These are phyloP conservation scores for Helotiales sp. DNA, from an alignment of 2,329 filamentous ascomycete species.

Conservation along the genomic window DNA sequence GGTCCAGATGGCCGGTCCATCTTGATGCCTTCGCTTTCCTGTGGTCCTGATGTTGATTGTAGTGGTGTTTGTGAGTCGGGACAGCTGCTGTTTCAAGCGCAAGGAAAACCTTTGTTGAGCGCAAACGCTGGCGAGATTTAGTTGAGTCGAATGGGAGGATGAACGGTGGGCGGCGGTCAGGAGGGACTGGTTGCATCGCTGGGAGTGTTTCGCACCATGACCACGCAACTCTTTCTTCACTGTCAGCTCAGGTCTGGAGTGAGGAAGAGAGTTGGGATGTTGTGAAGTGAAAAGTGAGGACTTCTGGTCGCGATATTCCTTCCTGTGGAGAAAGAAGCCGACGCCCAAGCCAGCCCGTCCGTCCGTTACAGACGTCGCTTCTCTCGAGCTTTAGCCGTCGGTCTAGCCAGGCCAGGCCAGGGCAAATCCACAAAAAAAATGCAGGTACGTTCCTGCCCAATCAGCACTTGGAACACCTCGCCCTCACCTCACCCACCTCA, in stretches of 20 bases:
- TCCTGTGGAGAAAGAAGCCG: not conserved
- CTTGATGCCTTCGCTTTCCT: slow-evolving; percentile 23
- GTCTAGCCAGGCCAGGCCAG: not conserved
- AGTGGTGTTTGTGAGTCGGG: slow-evolving; percentile 10
- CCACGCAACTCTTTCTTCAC: not conserved
- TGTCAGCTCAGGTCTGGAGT: not conserved
- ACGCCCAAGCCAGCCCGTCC: not conserved
- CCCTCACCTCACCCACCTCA: not conserved
- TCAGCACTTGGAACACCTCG: not conserved
- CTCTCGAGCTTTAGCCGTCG: not conserved
- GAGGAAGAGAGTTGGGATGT: not conserved
- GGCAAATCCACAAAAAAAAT: not conserved
- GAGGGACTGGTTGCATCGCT: slow-evolving; percentile 15
- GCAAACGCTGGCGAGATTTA: slow-evolving; percentile 1
- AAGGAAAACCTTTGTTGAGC: slow-evolving; percentile 5
- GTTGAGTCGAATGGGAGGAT: slow-evolving; percentile 2
- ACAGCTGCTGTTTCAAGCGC: slow-evolving; percentile 10
- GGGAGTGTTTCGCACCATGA: slow-evolving; percentile 11
- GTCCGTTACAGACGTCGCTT: not conserved
- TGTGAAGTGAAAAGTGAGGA: not conserved
- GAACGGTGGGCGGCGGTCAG: slow-evolving; percentile 4
- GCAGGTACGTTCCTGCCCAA: slow-evolving; percentile 8
- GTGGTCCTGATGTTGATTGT: not conserved
- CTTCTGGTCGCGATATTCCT: slow-evolving; percentile 12
- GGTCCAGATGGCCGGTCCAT: slow-evolving; percentile 44